Base-by-base conservation (phyloP, 257 asterid genomes). In the Penstemon davidsonii region DNA sequence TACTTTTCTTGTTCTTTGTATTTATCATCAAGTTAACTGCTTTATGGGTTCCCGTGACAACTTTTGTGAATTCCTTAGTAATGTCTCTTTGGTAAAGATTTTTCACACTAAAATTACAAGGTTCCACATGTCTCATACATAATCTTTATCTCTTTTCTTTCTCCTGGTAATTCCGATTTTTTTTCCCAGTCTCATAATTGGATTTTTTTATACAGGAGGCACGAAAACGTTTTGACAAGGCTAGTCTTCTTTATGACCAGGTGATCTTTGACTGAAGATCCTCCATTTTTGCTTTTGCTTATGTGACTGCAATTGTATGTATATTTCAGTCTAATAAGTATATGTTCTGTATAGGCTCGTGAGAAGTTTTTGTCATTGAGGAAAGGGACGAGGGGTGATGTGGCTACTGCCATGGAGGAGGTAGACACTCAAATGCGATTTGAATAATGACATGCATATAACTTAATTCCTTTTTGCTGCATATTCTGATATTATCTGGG, bases 211-310 rank as follows among this genome's bases (percentile, higher is more conserved):
- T 80, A 89, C 94, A 95, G 99, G 99, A 95, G 84, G 95, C 98
- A 64, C 86, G 99, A 55, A 95, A 95, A 78, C 88, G 90, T 57
- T 89, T 95, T 82, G 99, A 95, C 83, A 95, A 89, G 87, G 95
- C 98, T 60, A 95, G 97, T 75, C 95, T 95, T 81, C 83, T 86
- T 60, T 91, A 95, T 81, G 99, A 95, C 74, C 99, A 95, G 98
- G 98, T 95, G 70, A 76, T 67, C 65, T 70, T 80, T 67, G 65
- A 58, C 43, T 37, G 5, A 11, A 66, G 70, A 40, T 68, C 56
- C 53, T 56, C 7, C 38, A 7, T 62, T 67, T 25, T 25, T 2
- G 33, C 58, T n/a, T 62, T 60, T 60, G 66, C 58, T 38, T 44
- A 11, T 25, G 55, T 44, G 55, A 68, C 11, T 55, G 56, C 51